Base-by-base conservation (phyloP, 768 basidiomycete species). In the Mycena maculata region DNA sequence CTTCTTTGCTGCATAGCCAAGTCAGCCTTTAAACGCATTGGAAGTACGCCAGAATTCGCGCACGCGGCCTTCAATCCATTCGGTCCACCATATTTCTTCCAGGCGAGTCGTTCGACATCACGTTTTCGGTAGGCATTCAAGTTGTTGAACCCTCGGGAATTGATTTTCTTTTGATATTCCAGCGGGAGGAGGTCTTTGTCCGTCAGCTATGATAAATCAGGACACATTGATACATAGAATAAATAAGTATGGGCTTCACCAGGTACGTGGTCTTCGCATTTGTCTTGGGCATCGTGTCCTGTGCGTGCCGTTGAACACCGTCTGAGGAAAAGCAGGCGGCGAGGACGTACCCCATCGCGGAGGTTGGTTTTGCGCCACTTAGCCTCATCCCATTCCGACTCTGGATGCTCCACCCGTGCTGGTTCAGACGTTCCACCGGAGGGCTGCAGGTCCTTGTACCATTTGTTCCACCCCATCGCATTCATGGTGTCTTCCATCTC, bases 21-120 rank as follows among this genome's bases (percentile, higher is more conserved):
- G 25, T 60, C 12, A 59, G 33, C n/a, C 16, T 8, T 28, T 22
- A 30, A n/a, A 27, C 11, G n/a, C 16, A 8, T 0, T 2, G n/a
- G 0, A 31, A 18, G n/a, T 1, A 49, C 2, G 38, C 9, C 22
- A 7, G 20, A 25, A 36, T 36, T 36, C 33, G 30, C 59, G 36
- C 27, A 67, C 65, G 65, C 65, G 16, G 65, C 65, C 41, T 67
- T 67, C 22, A 67, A 25, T 4, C 65, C 65, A 33, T 55, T 67
- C n/a, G 65, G 65, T 38, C 65, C 65, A 4, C 65, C 65, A 31
- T 67, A 67, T 56, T 67, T 67, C 53, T 44, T 55, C 65, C 65
- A 67, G 47, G 45, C 38, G 23, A 67, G 45, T 8, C 52, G 59
- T 52, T 67, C 65, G 25, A 67, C 65, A 25, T 67, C 65, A 22